phyloP scores from a whole-genome alignment of 129 eudicot genomes.

The Daucus carota region DH1_v3.0 NC_030388.2:2005501-2006000 shows the following conservation, averaged over 20 bases:
- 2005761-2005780: conserved; percentile 11
- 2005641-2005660: not conserved
- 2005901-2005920: conserved; percentile 65
- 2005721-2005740: conserved; percentile 68
- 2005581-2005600: conserved; percentile 16
- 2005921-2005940: conserved; percentile 72
- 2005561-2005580: conserved; percentile 77
- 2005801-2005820: conserved; percentile 29
- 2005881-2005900: conserved; percentile 89
- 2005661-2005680: conserved; percentile 53
- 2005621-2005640: conserved; percentile 7
- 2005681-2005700: conserved; percentile 98
- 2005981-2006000: not conserved
- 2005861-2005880: conserved; percentile 78
- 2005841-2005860: conserved; percentile 88
- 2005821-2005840: conserved; percentile 96
- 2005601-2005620: conserved; percentile 3
- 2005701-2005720: conserved; percentile 83
- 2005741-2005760: conserved; percentile 84
- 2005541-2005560: conserved; percentile 62
- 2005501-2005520: conserved; percentile 85
- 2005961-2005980: not conserved
- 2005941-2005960: conserved; percentile 63
- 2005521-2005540: conserved; percentile 50
- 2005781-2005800: conserved; percentile 23